Percentiles rank a stretch among this genome's conserved stretches.
phyloP scores from a whole-genome alignment of 495 filamentous ascomycete species.

The Entonaema liquescens region DNA sequence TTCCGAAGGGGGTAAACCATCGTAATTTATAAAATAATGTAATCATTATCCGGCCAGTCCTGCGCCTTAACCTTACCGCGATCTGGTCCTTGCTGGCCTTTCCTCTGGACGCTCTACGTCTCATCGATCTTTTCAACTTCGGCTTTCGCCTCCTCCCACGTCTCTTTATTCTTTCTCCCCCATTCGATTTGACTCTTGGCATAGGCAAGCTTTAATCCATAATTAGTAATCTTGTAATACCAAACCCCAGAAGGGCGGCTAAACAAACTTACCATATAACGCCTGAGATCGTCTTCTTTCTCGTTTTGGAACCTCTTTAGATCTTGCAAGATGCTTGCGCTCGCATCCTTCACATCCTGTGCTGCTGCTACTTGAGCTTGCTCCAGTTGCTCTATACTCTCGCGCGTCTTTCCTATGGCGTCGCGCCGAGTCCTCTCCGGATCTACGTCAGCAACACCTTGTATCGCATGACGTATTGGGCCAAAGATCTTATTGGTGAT shows the following conservation, averaged over 20 bases:
- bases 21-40: constrained; percentile 26
- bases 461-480: constrained; percentile 89
- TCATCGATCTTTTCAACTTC: constrained; percentile 89
- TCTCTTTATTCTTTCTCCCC: constrained; percentile 96
- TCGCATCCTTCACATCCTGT: constrained; percentile 91
- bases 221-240: constrained; percentile 10
- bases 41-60: constrained; percentile 11
- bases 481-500: constrained; percentile 95
- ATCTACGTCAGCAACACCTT: constrained; percentile 95
- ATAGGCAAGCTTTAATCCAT: constrained; percentile 77
- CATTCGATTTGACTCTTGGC: constrained; percentile 95
- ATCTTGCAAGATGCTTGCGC: constrained; percentile 83
- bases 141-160: constrained; percentile 94
- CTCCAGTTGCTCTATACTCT: constrained; percentile 78
- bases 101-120: constrained; percentile 38
- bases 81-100: not conserved
- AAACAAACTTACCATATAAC: constrained; percentile 83
- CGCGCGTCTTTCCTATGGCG: constrained; percentile 92
- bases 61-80: not conserved
- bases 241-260: not conserved
- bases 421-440: constrained; percentile 92
- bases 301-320: constrained; percentile 90
- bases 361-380: constrained; percentile 86
- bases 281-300: constrained; percentile 91
- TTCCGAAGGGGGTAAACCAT: constrained; percentile 33